phyloP scores from a whole-genome alignment of 2,329 filamentous ascomycete species.

The Whalleya microplaca region DNA sequence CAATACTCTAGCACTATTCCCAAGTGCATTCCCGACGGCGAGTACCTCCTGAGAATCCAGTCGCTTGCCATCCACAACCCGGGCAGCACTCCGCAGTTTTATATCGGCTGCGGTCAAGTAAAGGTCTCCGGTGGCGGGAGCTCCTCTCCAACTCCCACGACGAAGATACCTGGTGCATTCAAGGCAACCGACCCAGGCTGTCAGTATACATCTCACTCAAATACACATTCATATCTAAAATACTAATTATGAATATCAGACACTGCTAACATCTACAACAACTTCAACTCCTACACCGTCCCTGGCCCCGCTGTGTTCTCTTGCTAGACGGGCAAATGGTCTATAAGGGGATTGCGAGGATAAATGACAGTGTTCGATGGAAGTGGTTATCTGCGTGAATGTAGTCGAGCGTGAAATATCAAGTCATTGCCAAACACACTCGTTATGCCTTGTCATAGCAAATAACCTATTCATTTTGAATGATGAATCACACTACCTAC shows the following conservation, averaged over 20 bases:
- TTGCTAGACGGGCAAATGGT: conserved; percentile 20
- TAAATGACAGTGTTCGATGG: too few relatives aligned
- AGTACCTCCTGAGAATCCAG: conserved; percentile 64
- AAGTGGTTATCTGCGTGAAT: too few relatives aligned
- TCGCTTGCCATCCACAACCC: conserved; percentile 64
- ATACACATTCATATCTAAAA: conserved; percentile 26
- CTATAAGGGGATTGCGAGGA: too few relatives aligned
- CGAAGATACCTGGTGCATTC: conserved; percentile 47
- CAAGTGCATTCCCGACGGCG: conserved; percentile 54
- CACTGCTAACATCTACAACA: conserved; percentile 36
- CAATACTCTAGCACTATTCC: conserved; percentile 51
- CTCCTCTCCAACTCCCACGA: conserved; percentile 39
- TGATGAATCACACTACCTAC: too few relatives aligned
- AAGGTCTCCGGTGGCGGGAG: conserved; percentile 47
- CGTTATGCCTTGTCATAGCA: background rate
- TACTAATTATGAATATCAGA: conserved; percentile 9
- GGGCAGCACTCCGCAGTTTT: conserved; percentile 50
- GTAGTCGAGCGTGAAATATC: too few relatives aligned
- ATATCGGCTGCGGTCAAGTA: conserved; percentile 51
- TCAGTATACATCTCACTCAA: conserved; percentile 5
- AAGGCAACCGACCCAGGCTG: conserved; percentile 48
- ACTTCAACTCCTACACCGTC: conserved; percentile 34
- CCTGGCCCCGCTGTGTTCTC: conserved; percentile 32
- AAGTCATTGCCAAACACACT: background rate
- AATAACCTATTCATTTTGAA: too few relatives aligned